Evolutionary conservation across 2,329 filamentous ascomycete species (phyloP).

Genomic region (Fusarium ambrosium): DNA sequence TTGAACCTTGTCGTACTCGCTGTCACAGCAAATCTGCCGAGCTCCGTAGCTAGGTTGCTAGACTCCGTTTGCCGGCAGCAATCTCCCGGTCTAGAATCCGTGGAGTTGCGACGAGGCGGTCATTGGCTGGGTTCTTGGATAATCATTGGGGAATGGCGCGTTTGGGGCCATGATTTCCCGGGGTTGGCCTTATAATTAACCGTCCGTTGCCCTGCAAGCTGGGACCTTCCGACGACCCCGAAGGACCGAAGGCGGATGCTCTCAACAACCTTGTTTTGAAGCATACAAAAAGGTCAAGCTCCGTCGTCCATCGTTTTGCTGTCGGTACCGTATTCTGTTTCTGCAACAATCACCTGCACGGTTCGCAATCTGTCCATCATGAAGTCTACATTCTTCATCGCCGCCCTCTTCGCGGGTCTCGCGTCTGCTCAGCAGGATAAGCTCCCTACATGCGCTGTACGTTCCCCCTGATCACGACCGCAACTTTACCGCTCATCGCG

Average conservation of each 20-base stretch:
- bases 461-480: slow-evolving; percentile 33
- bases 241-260: not conserved
- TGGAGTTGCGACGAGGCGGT: slow-evolving; percentile 11
- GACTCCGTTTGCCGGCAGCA: slow-evolving; percentile 1
- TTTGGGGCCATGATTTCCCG: slow-evolving; percentile 2
- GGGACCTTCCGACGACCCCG: slow-evolving; percentile 3
- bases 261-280: slow-evolving; percentile 13
- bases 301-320: not conserved
- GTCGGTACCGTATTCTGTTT: not conserved
- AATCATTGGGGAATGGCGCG: slow-evolving; percentile 23
- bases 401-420: slow-evolving; percentile 50
- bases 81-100: slow-evolving; percentile 25
- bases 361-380: slow-evolving; percentile 45
- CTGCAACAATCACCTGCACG: not conserved
- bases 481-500: not conserved
- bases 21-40: not conserved
- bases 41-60: not conserved
- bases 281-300: not conserved
- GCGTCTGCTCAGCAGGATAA: slow-evolving; percentile 51
- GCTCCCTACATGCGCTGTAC: slow-evolving; percentile 57
- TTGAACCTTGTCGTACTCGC: not conserved
- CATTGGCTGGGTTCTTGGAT: slow-evolving; percentile 31
- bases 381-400: slow-evolving; percentile 51
- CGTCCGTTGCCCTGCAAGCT: not conserved
- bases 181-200: slow-evolving; percentile 9